phyloP scores from a whole-genome alignment of 106 monocot genomes.

The Allium fistulosum region DNA sequence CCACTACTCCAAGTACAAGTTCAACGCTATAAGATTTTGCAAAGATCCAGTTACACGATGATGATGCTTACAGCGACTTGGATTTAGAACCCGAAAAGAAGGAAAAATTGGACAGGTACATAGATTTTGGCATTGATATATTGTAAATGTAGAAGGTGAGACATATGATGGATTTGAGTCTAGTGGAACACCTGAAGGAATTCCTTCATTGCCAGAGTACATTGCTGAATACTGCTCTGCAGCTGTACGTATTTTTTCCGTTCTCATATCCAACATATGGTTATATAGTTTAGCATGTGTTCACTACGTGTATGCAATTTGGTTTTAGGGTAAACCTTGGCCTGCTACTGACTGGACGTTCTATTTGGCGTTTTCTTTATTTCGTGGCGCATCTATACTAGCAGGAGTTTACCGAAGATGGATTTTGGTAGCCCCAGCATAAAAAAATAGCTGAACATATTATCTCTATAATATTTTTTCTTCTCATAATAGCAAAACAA shows the following conservation, averaged over 20 bases:
- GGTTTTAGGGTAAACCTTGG: slow-evolving; percentile 73
- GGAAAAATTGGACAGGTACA: no score
- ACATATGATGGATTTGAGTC: slow-evolving; percentile 52
- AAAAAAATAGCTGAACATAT: no score
- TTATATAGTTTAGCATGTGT: background rate
- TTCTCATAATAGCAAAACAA: slow-evolving; percentile 3
- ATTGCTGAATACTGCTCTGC: slow-evolving; percentile 76
- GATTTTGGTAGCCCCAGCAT: slow-evolving; percentile 47
- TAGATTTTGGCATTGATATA: no score
- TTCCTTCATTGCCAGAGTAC: slow-evolving; percentile 82
- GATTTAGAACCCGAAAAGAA: no score
- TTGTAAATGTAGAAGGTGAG: slow-evolving; percentile 29
- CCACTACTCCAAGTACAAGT: no score
- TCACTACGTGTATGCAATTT: background rate
- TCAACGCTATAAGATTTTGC: no score
- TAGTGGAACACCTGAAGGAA: slow-evolving; percentile 71
- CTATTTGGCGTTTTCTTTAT: slow-evolving; percentile 91
- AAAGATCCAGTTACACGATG: no score
- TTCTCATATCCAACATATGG: background rate
- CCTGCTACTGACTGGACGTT: slow-evolving; percentile 88
- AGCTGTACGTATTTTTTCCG: slow-evolving; percentile 41
- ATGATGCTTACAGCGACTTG: no score
- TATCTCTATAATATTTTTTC: background rate
- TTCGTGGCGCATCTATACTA: slow-evolving; percentile 79
- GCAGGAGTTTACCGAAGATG: slow-evolving; percentile 94